Evolutionary conservation across 2,329 filamentous ascomycete species (phyloP), one percentile per base, ranked within the genome.

Genomic region (Metarhizium album): DNA sequence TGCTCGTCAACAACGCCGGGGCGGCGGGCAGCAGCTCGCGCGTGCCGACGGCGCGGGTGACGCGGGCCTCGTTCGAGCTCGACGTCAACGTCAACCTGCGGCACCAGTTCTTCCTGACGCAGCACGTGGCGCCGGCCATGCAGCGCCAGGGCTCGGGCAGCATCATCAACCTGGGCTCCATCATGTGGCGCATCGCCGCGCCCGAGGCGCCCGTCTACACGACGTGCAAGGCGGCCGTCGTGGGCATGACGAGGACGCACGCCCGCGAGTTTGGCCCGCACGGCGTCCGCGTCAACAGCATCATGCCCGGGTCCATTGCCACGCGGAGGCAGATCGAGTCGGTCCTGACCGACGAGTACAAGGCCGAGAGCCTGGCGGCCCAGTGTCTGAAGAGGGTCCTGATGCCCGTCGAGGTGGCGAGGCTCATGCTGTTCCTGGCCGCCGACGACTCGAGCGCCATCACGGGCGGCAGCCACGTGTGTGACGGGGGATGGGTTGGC

Each of bases 1-100:
- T 93, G 56, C 70, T 94, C 47, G 71, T 95, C 71, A 93, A 94
- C 74, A 94, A 93, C 65, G 88, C 89, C 18, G 88, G 86, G 0
- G 54, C 53, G 0, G 57, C 54, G 3, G 56, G 55, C 18, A 55
- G 55, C 22, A 49, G 45, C 16, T 56, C 63, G 24, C 57, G 64
- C 20, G 60, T 57, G 0, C 48, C 58, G 2, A 72, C 67, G 1
- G 48, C 56, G 11, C 50, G 64, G 0, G 65, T 74, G 7, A 74
- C 72, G 3, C 56, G 66, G 0, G 68, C 67, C 53, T 62, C 62
- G 2, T 76, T 69, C 63, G 70, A 74, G 11, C 46, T 54, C 5
- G 70, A 71, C 54, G 56, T 79, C 37, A 68, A 67, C 38, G 63
- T 69, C 23, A 75, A 75, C 51, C 61, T 74, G 29, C 62, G 71